Evolutionary conservation across 2,329 filamentous ascomycete genomes (phyloP).

Genomic region (Verticillium alfalfae): DNA sequence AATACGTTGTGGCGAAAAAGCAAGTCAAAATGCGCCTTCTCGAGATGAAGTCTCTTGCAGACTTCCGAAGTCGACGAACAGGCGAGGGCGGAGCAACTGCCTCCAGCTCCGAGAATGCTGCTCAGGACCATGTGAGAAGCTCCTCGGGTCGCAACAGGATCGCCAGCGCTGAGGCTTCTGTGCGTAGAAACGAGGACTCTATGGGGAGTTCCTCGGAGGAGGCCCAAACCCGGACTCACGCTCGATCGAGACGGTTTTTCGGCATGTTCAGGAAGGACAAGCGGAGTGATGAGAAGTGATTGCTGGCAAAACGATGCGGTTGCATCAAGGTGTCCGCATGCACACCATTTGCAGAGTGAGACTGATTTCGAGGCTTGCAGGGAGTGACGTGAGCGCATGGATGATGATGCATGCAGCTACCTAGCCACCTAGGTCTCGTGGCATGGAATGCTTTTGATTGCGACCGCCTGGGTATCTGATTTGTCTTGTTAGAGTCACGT

Average conservation of each 20-base stretch:
- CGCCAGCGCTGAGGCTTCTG: neutral
- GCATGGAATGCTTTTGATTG: too few species aligned
- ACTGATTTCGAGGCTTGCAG: too few species aligned
- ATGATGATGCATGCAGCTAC: too few species aligned
- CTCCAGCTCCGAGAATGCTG: neutral
- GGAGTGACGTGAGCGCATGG: too few species aligned
- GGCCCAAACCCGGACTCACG: neutral
- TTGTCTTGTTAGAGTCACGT: too few species aligned
- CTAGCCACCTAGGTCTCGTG: too few species aligned
- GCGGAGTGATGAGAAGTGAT: neutral
- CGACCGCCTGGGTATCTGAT: too few species aligned
- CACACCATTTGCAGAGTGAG: too few species aligned
- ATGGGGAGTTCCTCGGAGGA: neutral
- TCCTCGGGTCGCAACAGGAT: neutral
- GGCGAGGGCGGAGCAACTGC: neutral
- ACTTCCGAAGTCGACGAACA: neutral
- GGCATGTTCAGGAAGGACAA: neutral
- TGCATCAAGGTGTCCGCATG: too few species aligned
- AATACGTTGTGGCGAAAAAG: neutral
- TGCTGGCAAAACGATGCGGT: neutral
- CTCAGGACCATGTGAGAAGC: neutral
- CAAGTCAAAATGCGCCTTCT: neutral
- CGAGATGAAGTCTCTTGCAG: neutral
- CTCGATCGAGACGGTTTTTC: neutral
- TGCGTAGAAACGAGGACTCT: neutral